phyloP scores from a whole-genome alignment of 306 rosid species.

The Phaseolus lunatus region DNA sequence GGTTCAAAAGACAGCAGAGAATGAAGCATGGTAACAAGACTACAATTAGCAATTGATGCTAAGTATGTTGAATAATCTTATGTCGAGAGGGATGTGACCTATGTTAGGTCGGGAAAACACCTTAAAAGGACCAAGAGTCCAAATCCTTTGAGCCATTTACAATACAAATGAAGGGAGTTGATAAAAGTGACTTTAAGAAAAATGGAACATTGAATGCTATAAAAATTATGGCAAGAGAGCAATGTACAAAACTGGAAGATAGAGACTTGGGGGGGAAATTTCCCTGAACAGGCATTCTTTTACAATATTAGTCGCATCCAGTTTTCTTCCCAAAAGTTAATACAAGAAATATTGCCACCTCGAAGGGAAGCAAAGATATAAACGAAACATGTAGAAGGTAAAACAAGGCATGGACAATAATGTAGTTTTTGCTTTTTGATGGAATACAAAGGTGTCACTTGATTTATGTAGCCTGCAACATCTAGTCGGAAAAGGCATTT shows the following conservation, averaged over 20 bases:
- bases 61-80: neutral
- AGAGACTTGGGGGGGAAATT: constrained; percentile 6
- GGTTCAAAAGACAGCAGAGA: neutral
- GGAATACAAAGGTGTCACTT: neutral
- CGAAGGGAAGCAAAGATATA: neutral
- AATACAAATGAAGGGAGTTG: neutral
- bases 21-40: neutral
- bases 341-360: neutral
- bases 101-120: no score
- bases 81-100: no score
- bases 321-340: constrained; percentile 1
- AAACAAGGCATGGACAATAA: constrained; percentile 7
- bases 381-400: constrained; percentile 10
- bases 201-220: constrained; percentile 1
- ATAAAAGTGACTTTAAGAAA: neutral
- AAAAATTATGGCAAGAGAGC: neutral
- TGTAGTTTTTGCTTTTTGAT: neutral
- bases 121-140: neutral
- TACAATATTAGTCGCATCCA: neutral
- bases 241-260: neutral
- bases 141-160: neutral
- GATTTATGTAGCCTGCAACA: neutral
- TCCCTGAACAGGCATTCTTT: constrained; percentile 5
- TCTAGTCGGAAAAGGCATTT: neutral
- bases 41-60: neutral